phyloP scores from a whole-genome alignment of 306 rosid genomes.

The Castanospermum australe region DNA sequence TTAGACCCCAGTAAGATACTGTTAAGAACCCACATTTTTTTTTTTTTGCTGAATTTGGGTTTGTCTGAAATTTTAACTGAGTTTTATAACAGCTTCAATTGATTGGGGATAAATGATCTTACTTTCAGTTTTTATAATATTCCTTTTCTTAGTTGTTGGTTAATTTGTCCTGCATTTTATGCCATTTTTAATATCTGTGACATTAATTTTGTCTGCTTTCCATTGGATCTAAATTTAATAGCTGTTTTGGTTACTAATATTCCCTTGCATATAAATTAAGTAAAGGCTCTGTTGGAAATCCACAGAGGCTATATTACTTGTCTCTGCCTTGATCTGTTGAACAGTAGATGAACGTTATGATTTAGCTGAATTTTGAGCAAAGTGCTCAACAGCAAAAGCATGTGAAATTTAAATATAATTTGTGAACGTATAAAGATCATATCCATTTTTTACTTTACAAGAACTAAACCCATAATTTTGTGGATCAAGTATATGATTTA shows the following conservation, averaged over 20 bases:
- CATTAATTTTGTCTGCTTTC: background rate
- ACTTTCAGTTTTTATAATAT: background rate
- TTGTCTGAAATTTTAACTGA: background rate
- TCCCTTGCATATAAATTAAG: background rate
- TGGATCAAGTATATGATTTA: background rate
- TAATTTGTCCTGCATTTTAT: constrained; percentile 17
- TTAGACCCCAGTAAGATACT: background rate
- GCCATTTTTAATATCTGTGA: background rate
- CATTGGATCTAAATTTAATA: constrained; percentile 20
- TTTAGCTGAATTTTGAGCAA: background rate
- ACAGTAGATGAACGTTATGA: background rate
- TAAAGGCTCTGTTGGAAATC: background rate
- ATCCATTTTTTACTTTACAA: background rate
- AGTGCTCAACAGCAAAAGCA: background rate
- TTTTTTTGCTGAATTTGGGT: too few relatives aligned
- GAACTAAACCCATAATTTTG: background rate
- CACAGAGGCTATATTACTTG: background rate
- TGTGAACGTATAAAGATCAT: background rate
- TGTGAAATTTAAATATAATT: background rate
- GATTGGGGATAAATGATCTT: constrained; percentile 14
- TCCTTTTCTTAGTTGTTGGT: background rate
- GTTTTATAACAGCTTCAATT: background rate
- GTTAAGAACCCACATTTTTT: background rate
- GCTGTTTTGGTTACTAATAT: background rate
- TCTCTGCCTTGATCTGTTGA: constrained; percentile 24